A percentile compares a stretch with the other conserved stretches of the same genome.
phyloP scores from a whole-genome alignment of 1,284 basidiomycete genomes.

The Leucoagaricus sp. region DNA sequence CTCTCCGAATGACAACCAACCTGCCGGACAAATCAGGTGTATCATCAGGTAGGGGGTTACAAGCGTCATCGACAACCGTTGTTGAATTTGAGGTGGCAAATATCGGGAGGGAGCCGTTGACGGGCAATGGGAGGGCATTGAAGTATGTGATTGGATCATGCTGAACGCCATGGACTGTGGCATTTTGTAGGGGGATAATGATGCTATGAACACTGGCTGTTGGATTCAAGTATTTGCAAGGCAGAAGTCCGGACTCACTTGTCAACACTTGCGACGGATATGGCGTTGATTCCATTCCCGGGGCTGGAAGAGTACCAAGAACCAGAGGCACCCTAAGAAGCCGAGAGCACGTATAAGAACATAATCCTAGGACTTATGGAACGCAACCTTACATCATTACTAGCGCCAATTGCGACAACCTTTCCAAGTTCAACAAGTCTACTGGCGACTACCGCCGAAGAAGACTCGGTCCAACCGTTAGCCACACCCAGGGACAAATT shows the following conservation, averaged over 20 bases:
- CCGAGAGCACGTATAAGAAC: too few relatives aligned
- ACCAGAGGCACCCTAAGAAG: slow-evolving; percentile 38
- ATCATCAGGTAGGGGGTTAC: slow-evolving; percentile 48
- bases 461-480: too few relatives aligned
- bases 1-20: slow-evolving; percentile 52
- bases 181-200: slow-evolving; percentile 41
- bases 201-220: slow-evolving; percentile 28
- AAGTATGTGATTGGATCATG: slow-evolving; percentile 47
- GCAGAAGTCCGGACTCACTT: slow-evolving; percentile 32
- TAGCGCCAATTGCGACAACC: too few relatives aligned
- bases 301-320: slow-evolving; percentile 51
- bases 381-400: too few relatives aligned
- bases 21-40: slow-evolving; percentile 53
- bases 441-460: too few relatives aligned
- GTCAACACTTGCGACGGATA: slow-evolving; percentile 51
- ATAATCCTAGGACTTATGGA: too few relatives aligned
- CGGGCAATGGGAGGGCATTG: slow-evolving; percentile 36
- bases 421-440: too few relatives aligned
- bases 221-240: background rate
- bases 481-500: slow-evolving; percentile 67
- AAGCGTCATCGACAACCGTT: slow-evolving; percentile 51
- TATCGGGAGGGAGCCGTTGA: slow-evolving; percentile 40
- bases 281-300: slow-evolving; percentile 49
- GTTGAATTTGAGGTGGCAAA: slow-evolving; percentile 47
- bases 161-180: slow-evolving; percentile 39